phyloP scores from a whole-genome alignment of 768 basidiomycete genomes.

The Clitopilus hobsonii region DNA sequence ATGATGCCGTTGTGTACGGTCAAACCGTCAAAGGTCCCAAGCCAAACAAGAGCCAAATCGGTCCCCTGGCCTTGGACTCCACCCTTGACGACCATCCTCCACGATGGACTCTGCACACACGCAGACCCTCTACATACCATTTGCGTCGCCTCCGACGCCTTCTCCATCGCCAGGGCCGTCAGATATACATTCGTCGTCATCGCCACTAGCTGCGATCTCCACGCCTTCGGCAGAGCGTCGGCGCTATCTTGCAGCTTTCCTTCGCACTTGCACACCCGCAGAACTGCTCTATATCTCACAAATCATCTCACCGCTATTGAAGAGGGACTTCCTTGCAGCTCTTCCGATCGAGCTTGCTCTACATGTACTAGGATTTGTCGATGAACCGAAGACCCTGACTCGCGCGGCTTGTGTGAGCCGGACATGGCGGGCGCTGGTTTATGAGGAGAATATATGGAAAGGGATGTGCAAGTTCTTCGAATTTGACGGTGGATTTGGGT shows the following conservation, averaged over 20 bases:
- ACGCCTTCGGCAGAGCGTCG: slow-evolving; percentile 1
- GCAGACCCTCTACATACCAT: slow-evolving; percentile 1
- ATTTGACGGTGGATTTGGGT: slow-evolving; percentile 24
- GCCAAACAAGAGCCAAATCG: background rate
- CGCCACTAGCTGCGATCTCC: background rate
- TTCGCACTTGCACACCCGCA: slow-evolving; percentile 7
- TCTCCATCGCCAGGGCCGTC: slow-evolving; percentile 1
- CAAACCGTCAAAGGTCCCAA: too few relatives aligned
- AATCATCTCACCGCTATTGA: slow-evolving; percentile 59
- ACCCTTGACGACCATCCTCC: background rate
- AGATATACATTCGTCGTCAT: background rate
- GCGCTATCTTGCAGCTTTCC: slow-evolving; percentile 7
- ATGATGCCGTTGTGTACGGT: too few relatives aligned
- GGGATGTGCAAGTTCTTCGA: slow-evolving; percentile 59
- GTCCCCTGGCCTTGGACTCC: background rate
- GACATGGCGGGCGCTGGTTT: slow-evolving; percentile 64
- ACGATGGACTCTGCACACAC: slow-evolving; percentile 1
- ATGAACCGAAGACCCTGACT: slow-evolving; percentile 68
- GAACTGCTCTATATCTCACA: slow-evolving; percentile 67
- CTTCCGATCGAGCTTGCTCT: slow-evolving; percentile 61
- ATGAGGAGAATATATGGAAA: slow-evolving; percentile 81
- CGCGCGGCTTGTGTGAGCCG: slow-evolving; percentile 67
- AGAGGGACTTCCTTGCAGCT: slow-evolving; percentile 48
- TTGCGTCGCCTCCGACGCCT: slow-evolving; percentile 1
- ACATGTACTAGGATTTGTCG: slow-evolving; percentile 71